Base-by-base conservation (phyloP, 176 grass and related monocot genomes). In the Carex pumila region DNA sequence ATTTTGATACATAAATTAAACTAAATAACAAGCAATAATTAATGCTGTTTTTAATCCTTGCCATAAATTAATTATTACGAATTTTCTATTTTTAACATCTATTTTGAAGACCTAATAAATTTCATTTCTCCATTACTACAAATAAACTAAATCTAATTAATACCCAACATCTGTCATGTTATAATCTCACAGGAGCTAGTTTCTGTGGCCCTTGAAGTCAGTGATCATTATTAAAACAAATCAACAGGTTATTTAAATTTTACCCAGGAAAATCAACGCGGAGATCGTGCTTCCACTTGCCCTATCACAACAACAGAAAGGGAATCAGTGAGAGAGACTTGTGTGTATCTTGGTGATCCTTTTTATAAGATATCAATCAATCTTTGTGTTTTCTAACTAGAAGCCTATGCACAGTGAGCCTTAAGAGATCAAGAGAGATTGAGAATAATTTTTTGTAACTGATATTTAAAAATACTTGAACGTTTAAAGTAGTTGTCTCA, bases 221-320 rank as follows among this genome's bases (percentile, higher is more conserved):
- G 71, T 75, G 71, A 75, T 54, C 21, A 10, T 75, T 75, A 53
- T 54, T 75, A 21, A 75, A 75, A 75, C 19, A 30, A 75, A 19
- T 75, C n/a, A 52, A 53, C n/a, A 29, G 12, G 43, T 14, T 29
- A 11, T 75, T 75, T 53, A 53, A 25, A 53, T 75, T 52, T 25
- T 75, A 75, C 45, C 71, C 45, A 52, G 45, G 10, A 29, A 75
- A 75, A 75, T 29, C n/a, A 53, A 75, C 3, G 47, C 50, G 47
- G 45, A 18, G 67, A 71, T 43, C 3, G 37, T 19, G 37, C 39
- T 70, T 45, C 67, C 67, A 45, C 37, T 71, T 71, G 37, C 67
- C n/a, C 37, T 43, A 71, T 21, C 14, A n/a, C 36, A 70, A 70
- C 18, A n/a, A 43, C 6, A 18, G 67, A 71, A 71, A 71, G 67